Base-by-base conservation (phyloP, 352 stramenopile species). In the Lagenidium sp. region DNA sequence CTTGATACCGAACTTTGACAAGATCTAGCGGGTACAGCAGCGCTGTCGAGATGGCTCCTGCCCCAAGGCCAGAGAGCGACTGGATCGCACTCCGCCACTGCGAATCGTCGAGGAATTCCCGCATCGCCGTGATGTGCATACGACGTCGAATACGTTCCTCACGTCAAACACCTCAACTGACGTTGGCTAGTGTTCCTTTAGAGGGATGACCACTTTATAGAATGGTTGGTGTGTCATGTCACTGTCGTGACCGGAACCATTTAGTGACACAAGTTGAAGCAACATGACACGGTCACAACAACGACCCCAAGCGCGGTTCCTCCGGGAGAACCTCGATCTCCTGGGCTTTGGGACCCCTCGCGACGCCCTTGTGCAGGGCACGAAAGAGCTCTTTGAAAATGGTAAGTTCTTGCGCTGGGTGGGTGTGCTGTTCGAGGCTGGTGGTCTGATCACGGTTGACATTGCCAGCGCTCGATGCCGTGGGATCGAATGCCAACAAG, bases 1-100 rank as follows among this genome's bases (percentile, higher is more conserved):
- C 95, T 65, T 99, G 96, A 56, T 98, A 96, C 35, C 95, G 82
- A 26, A 97, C 86, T 65, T 99, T 99, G 44, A 99, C 83, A 25
- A 98, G 77, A 50, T 99, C 96, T 29, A 99, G 60, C 36, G 96
- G 96, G 58, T 98, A 98, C 22, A 99, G 63, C 40, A 90, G 45
- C 28, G 75, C 65, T 15, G 82, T 94, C 25, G 78, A 90, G 25
- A 92, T 68, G 28, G 79, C 79, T 20, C 82, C 82, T 6, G 81
- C 82, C 29, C 76, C 70, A 16, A 95, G 57, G 0, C 82, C 82
- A 15, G 75, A 79, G 20, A 65, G 57, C 18, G 77, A 71, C 57
- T 83, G 55, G 41, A 88, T 77, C 38, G 79, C 74, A 41, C 67
- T 69, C 35, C 59, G 63, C 76, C 73, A 85, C 55, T 85, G 76